Evolutionary conservation across 2,329 filamentous ascomycete genomes (phyloP).

Genomic region (Aureobasidium uvarum): DNA sequence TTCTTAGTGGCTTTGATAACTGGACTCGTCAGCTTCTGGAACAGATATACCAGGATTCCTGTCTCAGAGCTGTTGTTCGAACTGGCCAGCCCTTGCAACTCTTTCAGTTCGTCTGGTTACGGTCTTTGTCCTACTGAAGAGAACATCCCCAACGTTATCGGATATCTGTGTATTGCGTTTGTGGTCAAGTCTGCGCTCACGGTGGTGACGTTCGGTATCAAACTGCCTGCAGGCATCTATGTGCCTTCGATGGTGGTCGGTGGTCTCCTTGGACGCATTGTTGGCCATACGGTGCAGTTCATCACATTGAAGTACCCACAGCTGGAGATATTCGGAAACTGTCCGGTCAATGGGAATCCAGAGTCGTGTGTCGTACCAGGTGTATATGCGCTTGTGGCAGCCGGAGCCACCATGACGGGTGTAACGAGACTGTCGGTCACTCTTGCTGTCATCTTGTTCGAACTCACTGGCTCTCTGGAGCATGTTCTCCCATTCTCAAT

Average conservation of each 20-base stretch:
- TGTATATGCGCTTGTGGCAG: conserved; percentile 93
- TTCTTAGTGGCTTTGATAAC: conserved; percentile 82
- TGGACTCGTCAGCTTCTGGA: conserved; percentile 88
- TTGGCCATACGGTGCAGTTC: conserved; percentile 84
- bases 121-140: conserved; percentile 74
- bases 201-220: conserved; percentile 90
- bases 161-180: conserved; percentile 72
- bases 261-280: conserved; percentile 81
- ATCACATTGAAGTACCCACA: conserved; percentile 70
- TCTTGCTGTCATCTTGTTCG: conserved; percentile 90
- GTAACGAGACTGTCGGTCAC: conserved; percentile 93
- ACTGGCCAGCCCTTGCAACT: conserved; percentile 81
- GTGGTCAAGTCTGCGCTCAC: conserved; percentile 88
- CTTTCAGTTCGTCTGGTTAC: conserved; percentile 63
- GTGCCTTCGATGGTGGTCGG: conserved; percentile 99
- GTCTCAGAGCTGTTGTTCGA: conserved; percentile 90
- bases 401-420: conserved; percentile 96
- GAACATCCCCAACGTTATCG: conserved; percentile 75
- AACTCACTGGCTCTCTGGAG: conserved; percentile 89
- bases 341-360: conserved; percentile 63
- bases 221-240: conserved; percentile 95
- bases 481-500: conserved; percentile 95
- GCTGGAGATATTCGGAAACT: conserved; percentile 71
- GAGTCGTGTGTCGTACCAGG: conserved; percentile 90
- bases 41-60: conserved; percentile 79